Base-by-base conservation (phyloP, 371 early-diverging fungal species). In the Lichtheimia ramosa region DNA sequence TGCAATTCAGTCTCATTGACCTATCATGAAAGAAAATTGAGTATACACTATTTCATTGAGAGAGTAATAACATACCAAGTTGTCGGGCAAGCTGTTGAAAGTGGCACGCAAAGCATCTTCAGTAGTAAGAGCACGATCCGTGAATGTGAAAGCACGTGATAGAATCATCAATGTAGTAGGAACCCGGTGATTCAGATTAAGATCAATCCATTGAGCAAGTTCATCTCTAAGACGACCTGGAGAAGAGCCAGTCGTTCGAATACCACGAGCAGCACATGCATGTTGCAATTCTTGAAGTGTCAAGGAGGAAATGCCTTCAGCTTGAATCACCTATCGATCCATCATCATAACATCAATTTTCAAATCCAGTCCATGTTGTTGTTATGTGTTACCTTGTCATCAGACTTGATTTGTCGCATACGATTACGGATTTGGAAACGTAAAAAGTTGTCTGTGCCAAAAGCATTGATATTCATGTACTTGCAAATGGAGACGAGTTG, bases 381-480 rank as follows among this genome's bases (percentile, higher is more conserved):
- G 34, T 34, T 8, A 10, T 34, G 34, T 18, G 50, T 61, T 62
- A 84, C 89, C 63, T 81, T 83, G 71, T 98, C 98, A 74, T 98
- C 98, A 5, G 85, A 81, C 58, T 89, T 86, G 61, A 98, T 86
- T 58, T 92, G 84, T 54, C 83, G 75, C 87, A 97, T 91, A 41
- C 89, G 80, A 60, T 88, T 88, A 21, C 93, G 84, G 67, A 97
- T 89, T 71, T 91, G 93, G 77, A 90, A 92, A 54, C 96, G 85
- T 64, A 97, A 82, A 63, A 93, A 95, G 58, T 89, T 88, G 75
- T 97, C 97, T 13, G 97, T 96, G 24, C 97, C 98, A 75, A 97
- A 96, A 15, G 95, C 91, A 57, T 92, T 92, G 64, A 96, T 83
- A 62, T 87, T 89, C 92, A 96, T 92, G 81, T 93, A 97, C 50